Conservation (phyloP, 108 stramenopile species). For the Mayamaea pseudoterrestris region DNA sequence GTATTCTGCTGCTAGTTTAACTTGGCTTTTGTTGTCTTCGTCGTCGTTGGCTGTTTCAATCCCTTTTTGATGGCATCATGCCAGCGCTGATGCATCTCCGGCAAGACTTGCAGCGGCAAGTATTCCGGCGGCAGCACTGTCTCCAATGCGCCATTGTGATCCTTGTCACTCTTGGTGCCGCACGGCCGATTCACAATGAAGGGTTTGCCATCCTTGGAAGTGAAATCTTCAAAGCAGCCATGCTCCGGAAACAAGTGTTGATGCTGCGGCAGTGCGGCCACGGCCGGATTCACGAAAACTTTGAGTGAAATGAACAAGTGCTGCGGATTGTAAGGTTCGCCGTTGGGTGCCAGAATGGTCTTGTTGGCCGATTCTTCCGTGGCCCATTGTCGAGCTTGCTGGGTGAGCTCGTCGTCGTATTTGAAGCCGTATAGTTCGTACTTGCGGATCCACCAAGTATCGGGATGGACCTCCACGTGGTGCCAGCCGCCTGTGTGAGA, state of each 20-base stretch:
- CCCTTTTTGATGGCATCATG: not conserved
- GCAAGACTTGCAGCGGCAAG: not conserved
- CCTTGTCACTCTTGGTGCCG: too few relatives aligned
- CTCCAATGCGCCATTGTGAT: too few relatives aligned
- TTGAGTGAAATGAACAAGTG: not conserved
- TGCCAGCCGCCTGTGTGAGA: not conserved
- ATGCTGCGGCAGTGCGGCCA: constrained; percentile 45
- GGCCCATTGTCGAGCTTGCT: constrained; percentile 16
- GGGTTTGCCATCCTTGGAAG: too few relatives aligned
- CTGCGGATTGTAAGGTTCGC: not conserved
- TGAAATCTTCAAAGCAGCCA: constrained; percentile 11
- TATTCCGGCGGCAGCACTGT: too few relatives aligned
- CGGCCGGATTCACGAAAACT: constrained; percentile 17
- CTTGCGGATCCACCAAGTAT: constrained; percentile 60
- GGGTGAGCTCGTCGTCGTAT: constrained; percentile 28
- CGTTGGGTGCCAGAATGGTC: not conserved
- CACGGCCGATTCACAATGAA: too few relatives aligned
- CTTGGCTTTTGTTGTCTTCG: too few relatives aligned
- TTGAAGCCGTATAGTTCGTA: constrained; percentile 49
- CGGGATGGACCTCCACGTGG: constrained; percentile 37
- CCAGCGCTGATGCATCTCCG: not conserved
- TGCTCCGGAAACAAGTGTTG: constrained; percentile 36
- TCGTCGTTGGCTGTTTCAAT: too few relatives aligned
- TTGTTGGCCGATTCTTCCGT: constrained; percentile 11
- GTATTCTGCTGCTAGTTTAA: too few relatives aligned